These are phyloP conservation scores for Neoboletus magnificus DNA, from an alignment of 768 basidiomycete species.

Conservation along the genomic window DNA sequence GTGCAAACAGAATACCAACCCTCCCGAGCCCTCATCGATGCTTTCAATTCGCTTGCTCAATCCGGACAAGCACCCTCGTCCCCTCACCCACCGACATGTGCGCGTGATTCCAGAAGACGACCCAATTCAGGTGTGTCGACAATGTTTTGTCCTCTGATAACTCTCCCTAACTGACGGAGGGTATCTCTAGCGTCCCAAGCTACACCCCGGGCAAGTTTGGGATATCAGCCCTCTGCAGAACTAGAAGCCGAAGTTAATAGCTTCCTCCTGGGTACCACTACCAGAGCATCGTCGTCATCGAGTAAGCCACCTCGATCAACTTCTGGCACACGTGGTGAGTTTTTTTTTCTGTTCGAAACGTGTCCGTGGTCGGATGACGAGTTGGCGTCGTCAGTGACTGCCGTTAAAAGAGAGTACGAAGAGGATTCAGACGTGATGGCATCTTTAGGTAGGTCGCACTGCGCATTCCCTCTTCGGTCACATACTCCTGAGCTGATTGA, in stretches of 20 bases:
- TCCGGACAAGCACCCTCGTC: not conserved
- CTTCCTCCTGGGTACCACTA: not conserved
- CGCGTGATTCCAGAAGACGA: not conserved
- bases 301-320: not conserved
- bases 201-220: not conserved
- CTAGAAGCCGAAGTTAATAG: slow-evolving; percentile 3
- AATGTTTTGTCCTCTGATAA: not conserved
- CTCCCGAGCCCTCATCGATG: slow-evolving; percentile 13
- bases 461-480: not conserved
- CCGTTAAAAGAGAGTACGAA: slow-evolving; percentile 15
- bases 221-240: slow-evolving; percentile 7
- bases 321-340: not conserved
- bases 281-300: not conserved
- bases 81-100: not conserved
- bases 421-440: not conserved
- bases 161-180: not conserved
- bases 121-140: not conserved
- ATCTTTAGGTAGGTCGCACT: slow-evolving; percentile 1
- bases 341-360: not conserved
- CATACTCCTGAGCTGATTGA: not conserved
- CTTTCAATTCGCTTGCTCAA: slow-evolving; percentile 1
- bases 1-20: slow-evolving; percentile 11
- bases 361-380: too few species aligned
- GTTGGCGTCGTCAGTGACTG: not conserved
- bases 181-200: not conserved